Evolutionary conservation across 1,284 basidiomycete genomes (phyloP).

Genomic region (Ganoderma sp.): DNA sequence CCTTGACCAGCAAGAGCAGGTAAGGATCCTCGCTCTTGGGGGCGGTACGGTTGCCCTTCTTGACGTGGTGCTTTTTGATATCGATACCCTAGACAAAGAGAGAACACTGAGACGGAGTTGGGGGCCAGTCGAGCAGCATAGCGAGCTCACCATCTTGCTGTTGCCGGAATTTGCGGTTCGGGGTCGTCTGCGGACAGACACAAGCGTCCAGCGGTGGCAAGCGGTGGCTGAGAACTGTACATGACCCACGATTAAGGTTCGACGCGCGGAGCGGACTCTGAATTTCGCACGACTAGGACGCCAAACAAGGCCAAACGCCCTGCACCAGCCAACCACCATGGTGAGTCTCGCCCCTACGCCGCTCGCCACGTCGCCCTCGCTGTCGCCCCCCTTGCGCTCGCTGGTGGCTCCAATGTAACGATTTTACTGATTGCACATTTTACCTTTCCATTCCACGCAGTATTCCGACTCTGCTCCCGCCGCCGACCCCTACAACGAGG

Average conservation of each 20-base stretch:
- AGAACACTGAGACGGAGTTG: conserved; percentile 16
- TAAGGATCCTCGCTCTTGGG: conserved; percentile 99
- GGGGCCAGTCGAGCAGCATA: conserved; percentile 38
- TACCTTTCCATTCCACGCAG: conserved; percentile 41
- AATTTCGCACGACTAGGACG: conserved; percentile 26
- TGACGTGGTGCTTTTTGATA: conserved; percentile 97
- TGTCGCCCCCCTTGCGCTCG: not conserved
- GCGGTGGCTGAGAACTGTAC: conserved; percentile 59
- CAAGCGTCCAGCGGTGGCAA: conserved; percentile 29
- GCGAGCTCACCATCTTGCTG: conserved; percentile 79
- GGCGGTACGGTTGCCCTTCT: conserved; percentile 93
- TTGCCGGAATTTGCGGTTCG: conserved; percentile 57
- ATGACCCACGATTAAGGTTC: conserved; percentile 46
- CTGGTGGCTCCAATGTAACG: conserved; percentile 8
- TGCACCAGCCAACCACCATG: conserved; percentile 57
- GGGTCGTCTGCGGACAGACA: conserved; percentile 30
- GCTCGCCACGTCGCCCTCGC: conserved; percentile 24
- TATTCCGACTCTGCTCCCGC: conserved; percentile 67
- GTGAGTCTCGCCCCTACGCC: conserved; percentile 49
- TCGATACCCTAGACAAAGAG: conserved; percentile 86
- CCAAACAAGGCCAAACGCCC: conserved; percentile 42
- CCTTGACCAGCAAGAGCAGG: conserved; percentile 98
- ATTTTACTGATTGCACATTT: conserved; percentile 5
- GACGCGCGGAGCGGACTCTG: conserved; percentile 36
- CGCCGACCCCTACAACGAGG: conserved; percentile 82